Conservation (phyloP, 2,329 filamentous ascomycete genomes). For the Pseudopyricularia javanii region DNA sequence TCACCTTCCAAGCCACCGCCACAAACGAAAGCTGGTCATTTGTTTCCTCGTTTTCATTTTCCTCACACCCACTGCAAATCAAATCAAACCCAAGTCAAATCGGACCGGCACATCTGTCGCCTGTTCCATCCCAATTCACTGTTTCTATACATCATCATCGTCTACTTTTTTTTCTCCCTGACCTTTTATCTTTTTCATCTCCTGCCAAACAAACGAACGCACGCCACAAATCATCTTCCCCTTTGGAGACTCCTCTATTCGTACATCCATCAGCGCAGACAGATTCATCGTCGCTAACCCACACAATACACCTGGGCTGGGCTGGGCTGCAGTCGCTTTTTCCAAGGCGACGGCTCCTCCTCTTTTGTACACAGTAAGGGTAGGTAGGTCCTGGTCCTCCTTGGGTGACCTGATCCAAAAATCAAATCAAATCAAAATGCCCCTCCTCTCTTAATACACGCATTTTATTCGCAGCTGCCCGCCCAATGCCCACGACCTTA, state of each 20-base stretch:
- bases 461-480: neutral
- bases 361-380: neutral
- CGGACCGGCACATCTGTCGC: too few relatives aligned
- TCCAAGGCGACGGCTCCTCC: neutral
- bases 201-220: too few relatives aligned
- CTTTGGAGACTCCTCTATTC: too few relatives aligned
- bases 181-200: too few relatives aligned
- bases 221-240: too few relatives aligned
- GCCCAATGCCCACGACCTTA: constrained; percentile 2
- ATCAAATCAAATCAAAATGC: too few relatives aligned
- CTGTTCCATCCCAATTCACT: neutral
- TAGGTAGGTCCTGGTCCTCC: neutral
- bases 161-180: neutral
- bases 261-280: too few relatives aligned
- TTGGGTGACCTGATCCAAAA: neutral
- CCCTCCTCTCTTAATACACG: too few relatives aligned
- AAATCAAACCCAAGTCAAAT: too few relatives aligned
- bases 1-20: neutral
- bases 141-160: neutral
- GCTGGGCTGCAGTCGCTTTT: neutral
- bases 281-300: too few relatives aligned
- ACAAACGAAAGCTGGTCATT: neutral
- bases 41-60: neutral
- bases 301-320: too few relatives aligned
- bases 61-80: neutral